Evolutionary conservation across 495 filamentous ascomycete species (phyloP).

Genomic region (Xylaria sp.): DNA sequence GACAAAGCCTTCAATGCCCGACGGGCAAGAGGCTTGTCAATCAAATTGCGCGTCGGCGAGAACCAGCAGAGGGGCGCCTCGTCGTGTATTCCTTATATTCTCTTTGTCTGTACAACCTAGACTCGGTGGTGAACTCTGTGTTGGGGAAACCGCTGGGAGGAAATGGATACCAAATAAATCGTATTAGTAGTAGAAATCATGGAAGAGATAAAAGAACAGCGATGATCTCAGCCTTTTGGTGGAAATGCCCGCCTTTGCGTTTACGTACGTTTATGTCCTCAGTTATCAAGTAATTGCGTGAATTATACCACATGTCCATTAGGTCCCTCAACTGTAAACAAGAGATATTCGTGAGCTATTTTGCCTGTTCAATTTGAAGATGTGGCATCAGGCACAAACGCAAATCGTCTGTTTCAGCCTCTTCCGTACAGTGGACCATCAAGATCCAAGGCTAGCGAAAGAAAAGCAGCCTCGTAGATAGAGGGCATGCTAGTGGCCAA

Average conservation of each 20-base stretch:
- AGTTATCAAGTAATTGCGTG: not conserved
- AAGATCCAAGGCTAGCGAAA: not conserved
- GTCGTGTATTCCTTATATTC: conserved; percentile 19
- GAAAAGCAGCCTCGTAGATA: not conserved
- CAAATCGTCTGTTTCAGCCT: not conserved
- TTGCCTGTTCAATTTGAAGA: not conserved
- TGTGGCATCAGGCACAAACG: not conserved
- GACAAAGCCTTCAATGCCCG: not conserved
- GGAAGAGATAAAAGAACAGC: not conserved
- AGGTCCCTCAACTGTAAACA: not conserved
- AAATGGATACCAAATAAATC: conserved; percentile 25
- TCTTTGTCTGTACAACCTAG: conserved; percentile 23
- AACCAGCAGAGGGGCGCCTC: not conserved
- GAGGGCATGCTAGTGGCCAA: not conserved
- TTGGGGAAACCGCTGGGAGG: not conserved
- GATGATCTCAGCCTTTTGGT: not conserved
- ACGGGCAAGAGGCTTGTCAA: not conserved
- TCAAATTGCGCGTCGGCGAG: not conserved
- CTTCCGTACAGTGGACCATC: not conserved
- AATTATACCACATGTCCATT: not conserved
- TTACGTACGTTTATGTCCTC: not conserved
- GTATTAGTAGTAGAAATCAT: conserved; percentile 23
- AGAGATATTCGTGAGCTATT: not conserved
- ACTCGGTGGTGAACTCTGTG: not conserved
- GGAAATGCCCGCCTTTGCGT: not conserved